Percentiles rank a stretch among this genome's conserved stretches.
phyloP scores from a whole-genome alignment of 164 flowering plant genomes.

The Umbilicus rupestris region DNA sequence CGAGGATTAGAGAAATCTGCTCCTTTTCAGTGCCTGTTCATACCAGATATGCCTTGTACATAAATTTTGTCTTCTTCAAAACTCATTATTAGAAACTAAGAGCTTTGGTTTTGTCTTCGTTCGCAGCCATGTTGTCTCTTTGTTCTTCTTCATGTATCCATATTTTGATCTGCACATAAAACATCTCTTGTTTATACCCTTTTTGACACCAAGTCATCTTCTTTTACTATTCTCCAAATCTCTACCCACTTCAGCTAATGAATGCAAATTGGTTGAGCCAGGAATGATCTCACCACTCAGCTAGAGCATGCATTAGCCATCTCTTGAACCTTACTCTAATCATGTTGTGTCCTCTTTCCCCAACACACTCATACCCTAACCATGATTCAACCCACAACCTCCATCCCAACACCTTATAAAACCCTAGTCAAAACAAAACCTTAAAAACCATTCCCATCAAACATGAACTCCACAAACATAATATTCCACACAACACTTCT shows the following conservation, averaged over 20 bases:
- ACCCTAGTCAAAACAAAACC: background rate
- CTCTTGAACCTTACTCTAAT: background rate
- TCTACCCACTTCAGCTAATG: too few relatives aligned
- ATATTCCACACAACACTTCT: background rate
- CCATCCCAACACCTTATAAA: background rate
- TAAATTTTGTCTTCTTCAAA: too few relatives aligned
- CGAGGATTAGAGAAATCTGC: background rate
- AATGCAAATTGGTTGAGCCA: constrained; percentile 2
- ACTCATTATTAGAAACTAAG: too few relatives aligned
- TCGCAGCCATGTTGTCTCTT: too few relatives aligned
- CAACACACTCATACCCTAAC: background rate
- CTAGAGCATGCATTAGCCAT: background rate
- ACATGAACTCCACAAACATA: background rate
- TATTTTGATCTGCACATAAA: too few relatives aligned
- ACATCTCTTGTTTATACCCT: too few relatives aligned
- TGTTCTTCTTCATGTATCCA: too few relatives aligned
- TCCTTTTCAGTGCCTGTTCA: background rate
- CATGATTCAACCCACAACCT: constrained; percentile 2
- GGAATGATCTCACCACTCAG: background rate
- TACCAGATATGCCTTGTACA: too few relatives aligned
- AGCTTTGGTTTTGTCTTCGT: too few relatives aligned
- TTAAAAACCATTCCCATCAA: background rate
- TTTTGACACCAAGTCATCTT: too few relatives aligned
- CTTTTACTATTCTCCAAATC: too few relatives aligned
- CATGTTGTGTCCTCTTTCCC: background rate